Evolutionary conservation across 345 rosid genomes (phyloP), one percentile per base, ranked within the genome.

Genomic region (Heritiera littoralis): DNA sequence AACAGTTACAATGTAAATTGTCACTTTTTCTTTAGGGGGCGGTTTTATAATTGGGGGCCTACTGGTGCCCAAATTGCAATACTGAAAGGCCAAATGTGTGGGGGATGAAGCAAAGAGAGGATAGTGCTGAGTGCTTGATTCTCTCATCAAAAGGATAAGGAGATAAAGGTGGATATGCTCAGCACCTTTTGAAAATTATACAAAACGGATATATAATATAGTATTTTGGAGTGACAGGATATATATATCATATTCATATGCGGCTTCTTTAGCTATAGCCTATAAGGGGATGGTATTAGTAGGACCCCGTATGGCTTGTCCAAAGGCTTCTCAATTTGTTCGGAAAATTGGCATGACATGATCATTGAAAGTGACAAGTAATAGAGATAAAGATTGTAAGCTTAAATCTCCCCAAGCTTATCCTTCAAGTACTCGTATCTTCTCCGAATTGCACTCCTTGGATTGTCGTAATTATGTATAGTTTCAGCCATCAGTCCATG

Each of bases 101-200:
- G 49, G 51, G 66, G 63, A 48, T 45, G 88, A 73, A 78, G 69
- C 79, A 65, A 77, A 76, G 81, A 77, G 68, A 77, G 76, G 81
- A 79, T 72, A 70, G 80, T 71, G 82, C 77, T 64, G 75, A 70
- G 80, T 71, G 82, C 77, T 67, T 52, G 82, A 80, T 82, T 60
- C 79, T 73, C 74, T 81, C 81, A 11, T 35, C 64, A 61, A 69
- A 63, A 84, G 83, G 89, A 85, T 85, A 88, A 86, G 84, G 85
- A 80, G 87, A 81, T 85, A 83, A 79, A 80, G 83, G 77, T 10
- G 79, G 87, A 86, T 79, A 83, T 80, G 84, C 83, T 74, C 38
- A 9, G 70, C 78, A 73, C 32, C 83, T 60, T 84, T 83, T 49
- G 76, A 68, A 83, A 84, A 76, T 59, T 56, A 49, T 15, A 13